These are phyloP conservation scores for Vachellia collinsii DNA, from an alignment of 306 rosid species.

Conservation along the genomic window DNA sequence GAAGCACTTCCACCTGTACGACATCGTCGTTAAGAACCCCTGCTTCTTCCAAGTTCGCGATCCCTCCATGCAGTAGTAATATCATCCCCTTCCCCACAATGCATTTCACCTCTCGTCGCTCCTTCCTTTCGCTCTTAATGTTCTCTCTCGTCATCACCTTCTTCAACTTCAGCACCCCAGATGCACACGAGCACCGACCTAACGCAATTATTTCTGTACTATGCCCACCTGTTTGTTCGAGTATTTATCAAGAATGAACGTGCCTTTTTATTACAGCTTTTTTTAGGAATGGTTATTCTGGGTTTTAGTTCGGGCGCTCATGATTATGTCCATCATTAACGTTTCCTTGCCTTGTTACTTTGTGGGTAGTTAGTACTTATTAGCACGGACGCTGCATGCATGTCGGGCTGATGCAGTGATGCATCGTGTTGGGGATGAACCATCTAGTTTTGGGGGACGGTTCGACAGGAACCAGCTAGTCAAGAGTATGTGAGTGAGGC, in stretches of 20 bases:
- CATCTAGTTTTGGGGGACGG: background rate
- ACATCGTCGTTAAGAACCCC: slow-evolving; percentile 75
- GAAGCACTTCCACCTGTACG: slow-evolving; percentile 70
- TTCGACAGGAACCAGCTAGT: background rate
- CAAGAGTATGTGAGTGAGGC: background rate
- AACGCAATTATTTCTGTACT: background rate
- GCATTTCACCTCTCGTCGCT: background rate
- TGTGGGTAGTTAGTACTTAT: background rate
- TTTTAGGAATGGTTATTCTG: background rate
- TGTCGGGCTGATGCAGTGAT: background rate
- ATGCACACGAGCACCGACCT: background rate
- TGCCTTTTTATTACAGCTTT: background rate
- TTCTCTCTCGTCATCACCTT: background rate
- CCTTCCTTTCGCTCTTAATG: background rate
- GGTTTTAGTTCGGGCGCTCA: background rate
- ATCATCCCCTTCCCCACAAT: background rate
- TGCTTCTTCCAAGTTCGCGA: slow-evolving; percentile 81
- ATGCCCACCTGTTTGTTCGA: background rate
- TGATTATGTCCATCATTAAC: background rate
- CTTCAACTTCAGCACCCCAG: background rate
- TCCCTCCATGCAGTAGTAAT: slow-evolving; percentile 2
- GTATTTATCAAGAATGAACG: background rate
- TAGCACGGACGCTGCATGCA: background rate
- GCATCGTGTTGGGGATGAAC: background rate
- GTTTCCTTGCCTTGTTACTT: background rate